Evolutionary conservation across 805 yeast species (phyloP), one percentile per base, ranked within the genome.

Genomic region (Wickerhamiella siamensis): DNA sequence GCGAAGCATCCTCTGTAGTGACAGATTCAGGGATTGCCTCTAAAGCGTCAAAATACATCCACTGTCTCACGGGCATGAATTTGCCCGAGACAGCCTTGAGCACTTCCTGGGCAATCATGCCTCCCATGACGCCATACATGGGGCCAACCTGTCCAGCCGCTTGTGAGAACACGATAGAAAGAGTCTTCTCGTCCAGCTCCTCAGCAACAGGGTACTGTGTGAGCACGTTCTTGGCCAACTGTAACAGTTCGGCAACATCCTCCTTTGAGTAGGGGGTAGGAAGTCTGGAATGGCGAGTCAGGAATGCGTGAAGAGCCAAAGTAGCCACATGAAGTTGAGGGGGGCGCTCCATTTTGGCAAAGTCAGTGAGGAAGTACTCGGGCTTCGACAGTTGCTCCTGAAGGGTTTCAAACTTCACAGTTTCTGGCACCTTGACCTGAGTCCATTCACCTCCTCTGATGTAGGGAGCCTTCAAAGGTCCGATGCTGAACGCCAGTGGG

Each of bases 61-160:
- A 83, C 65, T 91, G 98, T 60, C 81, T 79, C 41, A 88, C 67
- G 6, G 98, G 98, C n/a, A 78, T 75, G 56, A 87, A 91, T 64
- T 91, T 91, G 39, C 96, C 94, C 9, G 96, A 83, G 52, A 87
- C 81, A 35, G 94, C 94, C 65, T 91, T 91, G 57, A 91, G 71
- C 17, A 83, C 95, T 64, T 91, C 98, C 63, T 91, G 98, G 3
- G 98, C 98, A 36, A 83, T 79, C 42, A 88, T 67, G 27, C 97
- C 97, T 60, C 98, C 98, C 55, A 77, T 74, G 47, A 87, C 79
- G 2, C 96, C 96, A 50, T 75, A 77, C 57, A 84, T 64, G 31
- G 88, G 94, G 17, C 95, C 94, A 38, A 88, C 62, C 54, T 88
- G 95, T 63, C 98, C 98, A 40, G 77, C 71, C 2, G 96, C 79